Evolutionary conservation across 2,329 filamentous ascomycete species (phyloP), one percentile per base, ranked within the genome.

Genomic region (Arthrobotrys pseudoclavata): DNA sequence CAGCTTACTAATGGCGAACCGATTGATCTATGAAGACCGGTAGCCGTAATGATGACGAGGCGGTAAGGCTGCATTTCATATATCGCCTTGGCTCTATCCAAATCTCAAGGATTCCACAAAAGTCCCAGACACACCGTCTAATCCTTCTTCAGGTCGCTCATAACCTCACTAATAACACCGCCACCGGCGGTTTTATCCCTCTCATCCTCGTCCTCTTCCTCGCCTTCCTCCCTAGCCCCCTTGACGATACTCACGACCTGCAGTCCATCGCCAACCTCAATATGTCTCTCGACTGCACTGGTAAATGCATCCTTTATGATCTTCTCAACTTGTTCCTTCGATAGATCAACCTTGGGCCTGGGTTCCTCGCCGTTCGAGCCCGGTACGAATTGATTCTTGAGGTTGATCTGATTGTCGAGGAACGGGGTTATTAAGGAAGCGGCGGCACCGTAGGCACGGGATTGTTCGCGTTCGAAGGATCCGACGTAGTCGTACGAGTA

Each of bases 401-500:
- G 95, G 86, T 98, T 98, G 71, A 81, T 80, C 86, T 99, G 96
- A 85, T 99, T 99, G 85, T 99, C 96, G 83, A 99, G 86, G 88
- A 99, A 99, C 0, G 96, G 96, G 92, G 97, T 99, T 85, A 99
- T 99, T 84, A 99, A 86, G 82, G 92, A 96, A 67, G 93, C 91
- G 20, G 94, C 94, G 13, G 96, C 94, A 82, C 96, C 96, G 48
- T 93, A 96, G 40, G 96, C 94, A 80, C 95, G 90, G 86, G 94
- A 97, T 86, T 97, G 93, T 86, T 99, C 96, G 80, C 96, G 88
- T 87, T 99, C 96, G 86, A 98, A 99, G 84, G 93, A 97, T 81
- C 96, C 96, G 48, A 99, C 96, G 0, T 96, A 96, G 83, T 99
- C 96, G 86, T 99, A 99, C 80, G 92, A 96, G 88, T 97, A 99